phyloP scores from a whole-genome alignment of 2,329 filamentous ascomycete species.

The Xylariaceae sp. region DNA sequence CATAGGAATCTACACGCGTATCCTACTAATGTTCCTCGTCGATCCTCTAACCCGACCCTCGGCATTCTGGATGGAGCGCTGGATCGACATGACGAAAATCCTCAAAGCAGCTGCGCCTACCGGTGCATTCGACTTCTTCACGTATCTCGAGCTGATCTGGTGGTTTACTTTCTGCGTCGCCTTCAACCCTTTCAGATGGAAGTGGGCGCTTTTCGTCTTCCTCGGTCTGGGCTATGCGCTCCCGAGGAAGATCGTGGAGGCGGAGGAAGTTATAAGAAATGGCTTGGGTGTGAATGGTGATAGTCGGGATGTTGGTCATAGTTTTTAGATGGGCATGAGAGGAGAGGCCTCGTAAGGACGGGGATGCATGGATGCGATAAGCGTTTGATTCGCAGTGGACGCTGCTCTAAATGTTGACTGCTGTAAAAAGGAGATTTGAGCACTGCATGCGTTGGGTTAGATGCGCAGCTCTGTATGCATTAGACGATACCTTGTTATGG shows the following conservation, averaged over 20 bases:
- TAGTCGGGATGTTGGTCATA: conserved; percentile 29
- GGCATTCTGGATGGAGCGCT: conserved; percentile 72
- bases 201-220: conserved; percentile 82
- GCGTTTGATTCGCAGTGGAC: too few relatives aligned
- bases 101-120: conserved; percentile 68
- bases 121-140: conserved; percentile 84
- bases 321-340: conserved; percentile 25
- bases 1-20: conserved; percentile 83
- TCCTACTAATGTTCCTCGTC: conserved; percentile 80
- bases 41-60: conserved; percentile 72
- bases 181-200: conserved; percentile 85
- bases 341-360: too few relatives aligned
- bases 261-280: conserved; percentile 60
- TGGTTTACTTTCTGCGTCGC: conserved; percentile 79
- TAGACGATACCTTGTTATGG: too few relatives aligned
- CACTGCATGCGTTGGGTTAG: too few relatives aligned
- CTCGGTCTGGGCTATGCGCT: conserved; percentile 66
- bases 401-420: too few relatives aligned
- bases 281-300: conserved; percentile 40
- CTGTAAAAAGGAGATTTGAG: too few relatives aligned
- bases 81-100: conserved; percentile 78
- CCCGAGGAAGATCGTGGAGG: conserved; percentile 61
- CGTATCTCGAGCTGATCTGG: conserved; percentile 77
- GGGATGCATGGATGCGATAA: too few relatives aligned
- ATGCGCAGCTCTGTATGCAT: too few relatives aligned